Percentiles rank a stretch among this genome's conserved stretches.
These are phyloP conservation scores for Neonectria neomacrospora DNA, from an alignment of 2,329 filamentous ascomycete species.

Conservation along the genomic window DNA sequence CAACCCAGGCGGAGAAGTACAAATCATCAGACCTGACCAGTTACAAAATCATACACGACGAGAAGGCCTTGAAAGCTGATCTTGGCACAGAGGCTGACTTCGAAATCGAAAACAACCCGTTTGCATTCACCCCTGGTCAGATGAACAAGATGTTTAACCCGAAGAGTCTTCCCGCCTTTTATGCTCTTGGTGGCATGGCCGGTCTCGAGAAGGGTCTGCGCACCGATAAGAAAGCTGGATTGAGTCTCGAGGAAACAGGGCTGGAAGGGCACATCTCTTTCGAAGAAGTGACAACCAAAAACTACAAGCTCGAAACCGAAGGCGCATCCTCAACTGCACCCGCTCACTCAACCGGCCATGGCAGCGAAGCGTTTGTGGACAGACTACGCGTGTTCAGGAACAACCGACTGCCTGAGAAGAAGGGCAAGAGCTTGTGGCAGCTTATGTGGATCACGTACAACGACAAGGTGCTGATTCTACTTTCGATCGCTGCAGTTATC, in stretches of 20 bases:
- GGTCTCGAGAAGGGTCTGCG: slow-evolving; percentile 85
- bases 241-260: slow-evolving; percentile 79
- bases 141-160: slow-evolving; percentile 90
- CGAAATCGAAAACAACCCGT: slow-evolving; percentile 79
- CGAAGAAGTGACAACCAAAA: slow-evolving; percentile 69
- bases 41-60: slow-evolving; percentile 70
- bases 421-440: slow-evolving; percentile 77
- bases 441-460: slow-evolving; percentile 87
- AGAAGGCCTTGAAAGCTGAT: slow-evolving; percentile 79
- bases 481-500: slow-evolving; percentile 76
- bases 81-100: slow-evolving; percentile 82
- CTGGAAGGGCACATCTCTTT: slow-evolving; percentile 76
- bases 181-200: slow-evolving; percentile 78
- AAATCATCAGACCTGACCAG: slow-evolving; percentile 55
- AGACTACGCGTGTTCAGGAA: slow-evolving; percentile 77
- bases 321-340: slow-evolving; percentile 29
- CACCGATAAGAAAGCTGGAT: slow-evolving; percentile 75
- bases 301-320: slow-evolving; percentile 50
- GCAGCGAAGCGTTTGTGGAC: slow-evolving; percentile 62
- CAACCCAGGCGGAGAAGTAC: slow-evolving; percentile 56
- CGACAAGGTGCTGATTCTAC: slow-evolving; percentile 81
- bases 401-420: slow-evolving; percentile 78
- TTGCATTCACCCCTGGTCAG: slow-evolving; percentile 86
- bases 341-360: slow-evolving; percentile 13
- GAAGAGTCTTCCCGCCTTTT: slow-evolving; percentile 85